phyloP scores from a whole-genome alignment of 495 filamentous ascomycete genomes.

The Hypomontagnella submonticulosa region DNA sequence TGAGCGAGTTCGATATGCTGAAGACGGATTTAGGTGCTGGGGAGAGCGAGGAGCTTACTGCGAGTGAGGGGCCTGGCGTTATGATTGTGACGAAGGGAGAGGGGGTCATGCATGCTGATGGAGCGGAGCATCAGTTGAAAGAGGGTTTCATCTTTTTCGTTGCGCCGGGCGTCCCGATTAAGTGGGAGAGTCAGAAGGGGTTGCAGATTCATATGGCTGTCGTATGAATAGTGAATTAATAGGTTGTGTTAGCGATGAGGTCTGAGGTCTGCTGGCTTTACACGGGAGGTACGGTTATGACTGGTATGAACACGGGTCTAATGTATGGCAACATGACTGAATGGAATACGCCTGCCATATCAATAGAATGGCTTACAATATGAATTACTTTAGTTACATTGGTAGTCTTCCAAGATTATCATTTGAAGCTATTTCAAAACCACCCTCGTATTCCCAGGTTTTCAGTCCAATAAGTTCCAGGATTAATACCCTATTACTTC shows the following conservation, averaged over 20 bases:
- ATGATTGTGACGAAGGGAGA: slow-evolving; percentile 71
- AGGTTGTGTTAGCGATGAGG: background rate
- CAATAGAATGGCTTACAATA: no score
- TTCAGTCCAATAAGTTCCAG: no score
- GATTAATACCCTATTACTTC: background rate
- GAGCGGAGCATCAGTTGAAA: slow-evolving; percentile 62
- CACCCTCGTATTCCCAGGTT: no score
- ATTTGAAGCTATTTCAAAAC: background rate
- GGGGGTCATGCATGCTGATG: slow-evolving; percentile 67
- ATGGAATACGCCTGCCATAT: no score
- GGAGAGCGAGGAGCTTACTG: slow-evolving; percentile 67
- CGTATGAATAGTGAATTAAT: slow-evolving; percentile 20
- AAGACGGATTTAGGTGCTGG: slow-evolving; percentile 65
- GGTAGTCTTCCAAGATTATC: slow-evolving; percentile 3
- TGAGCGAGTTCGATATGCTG: slow-evolving; percentile 78
- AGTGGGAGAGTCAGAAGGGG: slow-evolving; percentile 59
- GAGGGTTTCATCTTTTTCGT: slow-evolving; percentile 78
- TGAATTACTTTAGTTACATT: no score
- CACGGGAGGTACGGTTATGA: background rate
- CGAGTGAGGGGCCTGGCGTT: slow-evolving; percentile 71
- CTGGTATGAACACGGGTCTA: background rate
- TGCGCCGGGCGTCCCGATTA: slow-evolving; percentile 66
- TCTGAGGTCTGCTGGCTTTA: background rate
- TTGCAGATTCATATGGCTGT: slow-evolving; percentile 67
- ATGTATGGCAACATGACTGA: background rate